phyloP scores from a whole-genome alignment of 495 filamentous ascomycete genomes.

The Penicillium manginii region DNA sequence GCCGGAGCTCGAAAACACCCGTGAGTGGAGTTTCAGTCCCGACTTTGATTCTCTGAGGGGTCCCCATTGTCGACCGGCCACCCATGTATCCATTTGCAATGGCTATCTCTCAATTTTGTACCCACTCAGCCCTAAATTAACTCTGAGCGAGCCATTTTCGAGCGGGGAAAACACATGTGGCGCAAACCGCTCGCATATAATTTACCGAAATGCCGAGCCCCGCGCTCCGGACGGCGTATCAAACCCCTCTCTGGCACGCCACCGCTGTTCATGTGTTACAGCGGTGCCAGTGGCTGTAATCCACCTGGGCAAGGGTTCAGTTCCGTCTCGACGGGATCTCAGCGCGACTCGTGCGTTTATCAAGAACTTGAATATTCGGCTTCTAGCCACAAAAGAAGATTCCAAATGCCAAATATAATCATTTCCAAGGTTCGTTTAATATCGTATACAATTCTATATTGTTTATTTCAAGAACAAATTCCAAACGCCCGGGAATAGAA shows the following conservation, averaged over 20 bases:
- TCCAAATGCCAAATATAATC: too few relatives aligned
- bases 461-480: too few relatives aligned
- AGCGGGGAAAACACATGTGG: neutral
- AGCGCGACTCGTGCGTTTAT: too few relatives aligned
- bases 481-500: too few relatives aligned
- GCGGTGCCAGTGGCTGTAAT: too few relatives aligned
- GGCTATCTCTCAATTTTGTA: neutral
- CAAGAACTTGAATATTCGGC: too few relatives aligned
- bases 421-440: too few relatives aligned
- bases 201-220: conserved; percentile 9
- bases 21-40: neutral
- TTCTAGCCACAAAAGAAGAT: too few relatives aligned
- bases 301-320: too few relatives aligned
- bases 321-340: too few relatives aligned
- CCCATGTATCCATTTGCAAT: neutral
- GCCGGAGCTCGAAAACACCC: conserved; percentile 14
- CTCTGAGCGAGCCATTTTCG: neutral
- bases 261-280: neutral
- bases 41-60: conserved; percentile 6
- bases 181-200: neutral
- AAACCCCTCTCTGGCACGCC: neutral
- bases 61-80: conserved; percentile 2
- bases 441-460: too few relatives aligned
- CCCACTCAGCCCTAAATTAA: neutral
- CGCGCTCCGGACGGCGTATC: neutral